A percentile compares a stretch with the other conserved stretches of the same genome.
Conservation (phyloP, 495 filamentous ascomycete genomes). For the Aspergillus haitiensis region DNA sequence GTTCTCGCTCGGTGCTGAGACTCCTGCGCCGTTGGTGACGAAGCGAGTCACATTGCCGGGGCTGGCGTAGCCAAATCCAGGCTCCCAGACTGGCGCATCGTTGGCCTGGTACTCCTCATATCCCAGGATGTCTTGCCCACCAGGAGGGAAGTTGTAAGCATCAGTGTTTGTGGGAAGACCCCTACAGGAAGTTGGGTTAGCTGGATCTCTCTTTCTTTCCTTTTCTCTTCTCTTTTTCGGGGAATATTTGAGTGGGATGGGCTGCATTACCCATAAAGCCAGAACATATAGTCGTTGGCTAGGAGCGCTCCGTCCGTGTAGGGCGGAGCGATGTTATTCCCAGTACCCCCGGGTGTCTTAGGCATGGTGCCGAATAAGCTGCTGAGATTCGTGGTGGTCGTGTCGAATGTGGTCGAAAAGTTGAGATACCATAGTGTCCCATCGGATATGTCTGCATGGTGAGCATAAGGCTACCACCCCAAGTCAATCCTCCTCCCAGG, state of each 20-base stretch:
- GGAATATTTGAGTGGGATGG: not conserved
- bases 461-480: not conserved
- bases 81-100: conserved; percentile 36
- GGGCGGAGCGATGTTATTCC: conserved; percentile 58
- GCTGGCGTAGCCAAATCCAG: conserved; percentile 38
- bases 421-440: conserved; percentile 56
- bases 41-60: conserved; percentile 57
- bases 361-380: conserved; percentile 47
- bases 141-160: conserved; percentile 31
- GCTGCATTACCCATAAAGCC: conserved; percentile 36
- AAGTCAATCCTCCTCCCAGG: not conserved
- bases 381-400: conserved; percentile 50
- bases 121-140: conserved; percentile 35
- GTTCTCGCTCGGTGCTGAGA: conserved; percentile 69
- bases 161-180: conserved; percentile 13
- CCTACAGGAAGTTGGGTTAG: conserved; percentile 7
- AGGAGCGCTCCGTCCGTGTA: conserved; percentile 66
- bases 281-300: conserved; percentile 62
- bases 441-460: conserved; percentile 35
- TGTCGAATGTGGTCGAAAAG: conserved; percentile 59
- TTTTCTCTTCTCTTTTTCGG: not conserved
- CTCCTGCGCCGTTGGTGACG: conserved; percentile 62
- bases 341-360: conserved; percentile 40
- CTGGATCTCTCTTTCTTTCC: no score
- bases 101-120: conserved; percentile 54